Evolutionary conservation across 148 eudicot genomes (phyloP), one percentile per base, ranked within the genome.

Genomic region (Rheum nobile): DNA sequence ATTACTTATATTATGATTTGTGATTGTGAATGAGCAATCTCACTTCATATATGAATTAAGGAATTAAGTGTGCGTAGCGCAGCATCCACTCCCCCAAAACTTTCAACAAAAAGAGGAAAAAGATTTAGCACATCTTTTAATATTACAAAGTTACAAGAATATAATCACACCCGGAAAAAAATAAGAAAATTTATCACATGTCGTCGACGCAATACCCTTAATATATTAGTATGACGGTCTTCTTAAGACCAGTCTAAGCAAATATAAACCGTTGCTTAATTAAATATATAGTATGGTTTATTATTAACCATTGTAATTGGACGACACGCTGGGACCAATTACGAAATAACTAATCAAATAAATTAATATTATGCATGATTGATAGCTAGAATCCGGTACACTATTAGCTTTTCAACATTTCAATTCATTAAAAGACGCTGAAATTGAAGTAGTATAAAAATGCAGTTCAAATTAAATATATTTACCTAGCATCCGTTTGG

Each of bases 251-350:
- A 11, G 67, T 26, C 34, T 59, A 59, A 59, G 67, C 67, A 59
- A 59, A 28, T 59, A 59, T 59, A 59, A 59, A 59, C 67, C 67
- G 67, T 59, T 59, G 67, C 67, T 59, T 59, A 59, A 59, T 59
- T 59, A 59, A n/a, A n/a, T n/a, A n/a, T n/a, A n/a, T n/a, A n/a
- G n/a, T 59, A 59, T 59, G 67, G 67, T 59, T 59, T 59, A 59
- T 59, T 26, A 28, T 10, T 34, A 26, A 24, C 65, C 65, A 26
- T 19, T 57, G 32, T 26, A 57, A 57, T 24, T 57, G 65, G 65
- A 57, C 65, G 24, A 57, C 65, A 57, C 29, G 14, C 8, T 57
- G 65, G 65, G 65, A 28, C 32, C 65, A 57, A 57, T 10, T 26
- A 57, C 4, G 57, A n/a, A n/a, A 4, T n/a, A 50, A 50, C 19